Percentiles rank a stretch among this genome's conserved stretches.
Evolutionary conservation across 1,284 basidiomycete genomes (phyloP).

Genomic region (Inonotus obliquus): DNA sequence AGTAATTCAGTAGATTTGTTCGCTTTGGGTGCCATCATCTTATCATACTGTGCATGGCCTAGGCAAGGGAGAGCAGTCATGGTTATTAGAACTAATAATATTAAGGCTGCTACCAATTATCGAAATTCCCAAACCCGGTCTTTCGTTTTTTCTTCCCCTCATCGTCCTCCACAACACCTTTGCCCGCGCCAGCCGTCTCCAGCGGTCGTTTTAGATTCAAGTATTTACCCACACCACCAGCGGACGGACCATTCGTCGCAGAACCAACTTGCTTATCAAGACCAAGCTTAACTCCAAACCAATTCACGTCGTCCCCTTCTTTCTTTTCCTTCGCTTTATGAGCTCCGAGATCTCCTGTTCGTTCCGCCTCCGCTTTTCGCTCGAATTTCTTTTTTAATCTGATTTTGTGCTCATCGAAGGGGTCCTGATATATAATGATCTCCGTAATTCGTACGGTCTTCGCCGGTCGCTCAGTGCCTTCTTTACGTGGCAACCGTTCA

Average conservation of each 20-base stretch:
- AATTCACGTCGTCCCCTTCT: constrained; percentile 63
- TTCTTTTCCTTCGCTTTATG: constrained; percentile 35
- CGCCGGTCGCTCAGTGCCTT: constrained; percentile 81
- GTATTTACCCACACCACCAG: constrained; percentile 59
- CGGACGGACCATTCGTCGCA: constrained; percentile 12
- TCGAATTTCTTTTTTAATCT: constrained; percentile 73
- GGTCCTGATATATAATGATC: constrained; percentile 78
- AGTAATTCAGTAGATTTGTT: constrained; percentile 7
- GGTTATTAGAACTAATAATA: background rate
- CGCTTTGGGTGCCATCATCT: no score
- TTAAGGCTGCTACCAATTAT: constrained; percentile 50
- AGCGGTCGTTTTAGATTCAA: constrained; percentile 52
- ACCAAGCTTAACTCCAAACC: constrained; percentile 80
- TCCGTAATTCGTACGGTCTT: constrained; percentile 79
- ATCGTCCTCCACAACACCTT: constrained; percentile 27
- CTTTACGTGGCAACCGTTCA: constrained; percentile 77
- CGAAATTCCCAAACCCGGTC: constrained; percentile 78
- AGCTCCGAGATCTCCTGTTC: constrained; percentile 26
- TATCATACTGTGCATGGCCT: no score
- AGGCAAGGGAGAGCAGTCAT: no score
- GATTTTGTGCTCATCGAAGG: constrained; percentile 79
- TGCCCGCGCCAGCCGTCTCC: constrained; percentile 21
- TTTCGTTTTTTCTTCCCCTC: constrained; percentile 63
- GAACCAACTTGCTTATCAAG: constrained; percentile 31
- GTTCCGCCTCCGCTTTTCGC: constrained; percentile 54